phyloP scores from a whole-genome alignment of 176 grass and related monocot genomes.

The Zea mays region DNA sequence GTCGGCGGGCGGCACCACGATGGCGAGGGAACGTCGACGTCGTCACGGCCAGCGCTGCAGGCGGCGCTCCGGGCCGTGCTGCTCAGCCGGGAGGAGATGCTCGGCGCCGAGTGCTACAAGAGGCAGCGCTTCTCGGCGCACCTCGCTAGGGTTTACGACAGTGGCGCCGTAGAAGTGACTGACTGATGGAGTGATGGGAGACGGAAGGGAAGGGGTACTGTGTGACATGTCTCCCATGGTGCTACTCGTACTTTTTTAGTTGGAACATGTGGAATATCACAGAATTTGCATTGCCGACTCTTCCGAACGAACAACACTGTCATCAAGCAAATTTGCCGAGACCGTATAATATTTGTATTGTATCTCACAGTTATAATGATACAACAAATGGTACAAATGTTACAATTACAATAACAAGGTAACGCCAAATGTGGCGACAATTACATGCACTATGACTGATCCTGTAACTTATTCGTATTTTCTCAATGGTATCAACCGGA shows the following conservation, averaged over 20 bases:
- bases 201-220: neutral
- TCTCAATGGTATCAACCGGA: neutral
- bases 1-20: slow-evolving; percentile 28
- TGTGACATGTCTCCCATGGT: neutral
- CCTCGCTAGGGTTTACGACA: slow-evolving; percentile 33
- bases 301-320: neutral
- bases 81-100: slow-evolving; percentile 52
- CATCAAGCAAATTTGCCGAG: neutral
- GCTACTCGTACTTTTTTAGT: too few relatives aligned
- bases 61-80: slow-evolving; percentile 71
- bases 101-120: slow-evolving; percentile 63
- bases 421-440: slow-evolving; percentile 29
- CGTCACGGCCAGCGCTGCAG: slow-evolving; percentile 52
- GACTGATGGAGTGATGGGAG: neutral
- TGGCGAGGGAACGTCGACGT: neutral
- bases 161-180: neutral
- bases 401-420: slow-evolving; percentile 20
- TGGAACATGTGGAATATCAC: too few relatives aligned
- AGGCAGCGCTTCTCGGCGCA: slow-evolving; percentile 55
- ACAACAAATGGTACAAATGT: slow-evolving; percentile 34
- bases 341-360: neutral
- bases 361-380: slow-evolving; percentile 24
- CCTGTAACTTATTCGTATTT: slow-evolving; percentile 6
- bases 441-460: slow-evolving; percentile 20
- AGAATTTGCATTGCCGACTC: neutral